Percentiles rank a stretch among this genome's conserved stretches.
Conservation (phyloP, 2,329 filamentous ascomycete species). For the Epichloe gansuensis region DNA sequence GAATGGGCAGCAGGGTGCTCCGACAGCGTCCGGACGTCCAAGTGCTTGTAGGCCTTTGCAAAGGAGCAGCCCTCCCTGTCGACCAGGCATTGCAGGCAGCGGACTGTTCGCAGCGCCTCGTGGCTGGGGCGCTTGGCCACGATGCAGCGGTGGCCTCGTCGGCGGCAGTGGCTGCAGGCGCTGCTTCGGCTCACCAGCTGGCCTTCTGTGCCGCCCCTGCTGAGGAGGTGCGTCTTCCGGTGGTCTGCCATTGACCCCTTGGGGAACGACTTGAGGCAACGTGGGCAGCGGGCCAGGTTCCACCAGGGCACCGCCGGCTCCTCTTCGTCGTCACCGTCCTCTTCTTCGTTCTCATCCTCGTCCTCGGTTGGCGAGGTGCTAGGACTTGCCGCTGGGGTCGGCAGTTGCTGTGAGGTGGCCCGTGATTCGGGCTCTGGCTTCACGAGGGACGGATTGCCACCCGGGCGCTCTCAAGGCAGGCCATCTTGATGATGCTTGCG, state of each 20-base stretch:
- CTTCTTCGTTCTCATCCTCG: not conserved
- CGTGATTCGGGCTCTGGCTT: no score
- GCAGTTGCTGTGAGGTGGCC: no score
- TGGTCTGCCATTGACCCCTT: not conserved
- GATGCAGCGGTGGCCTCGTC: not conserved
- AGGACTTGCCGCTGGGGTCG: no score
- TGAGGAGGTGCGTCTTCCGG: not conserved
- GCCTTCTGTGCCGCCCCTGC: not conserved
- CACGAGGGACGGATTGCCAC: no score
- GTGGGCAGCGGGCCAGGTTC: not conserved
- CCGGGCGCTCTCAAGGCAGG: no score
- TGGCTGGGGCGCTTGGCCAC: constrained; percentile 1
- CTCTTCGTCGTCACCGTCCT: not conserved
- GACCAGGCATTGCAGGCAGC: not conserved
- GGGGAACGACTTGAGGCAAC: not conserved
- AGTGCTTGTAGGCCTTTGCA: not conserved
- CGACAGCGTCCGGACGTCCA: not conserved
- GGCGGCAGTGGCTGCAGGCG: not conserved
- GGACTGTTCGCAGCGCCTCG: not conserved
- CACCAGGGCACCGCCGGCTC: not conserved
- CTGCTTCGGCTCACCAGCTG: not conserved
- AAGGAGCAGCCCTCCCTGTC: constrained; percentile 1
- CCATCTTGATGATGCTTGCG: no score
- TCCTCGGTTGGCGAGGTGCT: no score
- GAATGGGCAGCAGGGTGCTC: not conserved